phyloP scores from a whole-genome alignment of 371 early-diverging fungal genomes.

The Thermomucor indicae-seudaticae region DNA sequence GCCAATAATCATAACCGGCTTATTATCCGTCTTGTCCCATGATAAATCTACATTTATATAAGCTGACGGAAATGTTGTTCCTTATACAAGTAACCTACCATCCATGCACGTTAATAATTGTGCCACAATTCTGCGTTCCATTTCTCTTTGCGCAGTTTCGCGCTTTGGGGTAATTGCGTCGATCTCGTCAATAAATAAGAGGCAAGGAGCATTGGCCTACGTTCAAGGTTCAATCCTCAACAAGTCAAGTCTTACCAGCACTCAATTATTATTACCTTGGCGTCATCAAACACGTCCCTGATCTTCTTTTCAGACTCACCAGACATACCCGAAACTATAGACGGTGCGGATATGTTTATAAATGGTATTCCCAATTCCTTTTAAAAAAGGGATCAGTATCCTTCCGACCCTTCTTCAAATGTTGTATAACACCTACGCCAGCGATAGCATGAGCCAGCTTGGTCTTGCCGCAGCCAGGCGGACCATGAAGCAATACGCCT shows the following conservation, averaged over 20 bases:
- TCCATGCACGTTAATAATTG: slow-evolving; percentile 99
- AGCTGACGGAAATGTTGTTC: background rate
- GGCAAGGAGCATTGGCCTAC: slow-evolving; percentile 76
- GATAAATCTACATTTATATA: slow-evolving; percentile 53
- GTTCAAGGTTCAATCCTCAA: no score
- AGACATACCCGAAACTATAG: slow-evolving; percentile 98
- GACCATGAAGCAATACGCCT: slow-evolving; percentile 94
- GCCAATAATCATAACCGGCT: slow-evolving; percentile 97
- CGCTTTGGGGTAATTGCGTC: slow-evolving; percentile 99
- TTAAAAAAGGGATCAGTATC: slow-evolving; percentile 20
- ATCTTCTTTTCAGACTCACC: slow-evolving; percentile 99
- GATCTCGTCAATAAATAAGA: slow-evolving; percentile 99
- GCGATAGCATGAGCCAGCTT: slow-evolving; percentile 98
- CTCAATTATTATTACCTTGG: slow-evolving; percentile 47
- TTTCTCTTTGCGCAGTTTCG: slow-evolving; percentile 98
- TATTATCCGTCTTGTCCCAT: slow-evolving; percentile 81
- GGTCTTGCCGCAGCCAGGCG: slow-evolving; percentile 99
- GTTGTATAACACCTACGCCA: slow-evolving; percentile 58
- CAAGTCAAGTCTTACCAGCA: no score
- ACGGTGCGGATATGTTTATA: slow-evolving; percentile 97
- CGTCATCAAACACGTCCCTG: slow-evolving; percentile 97
- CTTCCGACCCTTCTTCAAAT: background rate
- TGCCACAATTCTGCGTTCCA: slow-evolving; percentile 98
- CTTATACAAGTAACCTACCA: slow-evolving; percentile 44
- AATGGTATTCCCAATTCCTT: slow-evolving; percentile 94